Evolutionary conservation across 2,329 filamentous ascomycete genomes (phyloP).

Genomic region (Botrytis fragariae): DNA sequence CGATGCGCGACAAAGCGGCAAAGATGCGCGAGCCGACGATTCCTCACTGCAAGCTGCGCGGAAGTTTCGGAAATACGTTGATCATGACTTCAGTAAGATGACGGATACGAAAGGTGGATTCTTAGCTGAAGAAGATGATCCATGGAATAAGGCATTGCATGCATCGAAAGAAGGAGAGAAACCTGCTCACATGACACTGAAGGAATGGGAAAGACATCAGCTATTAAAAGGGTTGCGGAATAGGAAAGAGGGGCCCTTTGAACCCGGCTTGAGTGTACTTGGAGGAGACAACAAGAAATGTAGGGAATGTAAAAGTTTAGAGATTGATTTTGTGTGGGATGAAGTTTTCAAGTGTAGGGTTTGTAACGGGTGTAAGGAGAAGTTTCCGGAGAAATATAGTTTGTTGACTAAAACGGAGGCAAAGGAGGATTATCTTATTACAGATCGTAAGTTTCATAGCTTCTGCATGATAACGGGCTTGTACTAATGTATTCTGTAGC

Average conservation of each 20-base stretch:
- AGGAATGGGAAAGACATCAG: constrained; percentile 87
- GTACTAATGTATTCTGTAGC: constrained; percentile 48
- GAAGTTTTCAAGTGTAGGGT: constrained; percentile 75
- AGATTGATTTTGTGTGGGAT: constrained; percentile 95
- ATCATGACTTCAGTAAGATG: constrained; percentile 98
- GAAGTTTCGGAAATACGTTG: constrained; percentile 92
- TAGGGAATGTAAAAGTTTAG: constrained; percentile 74
- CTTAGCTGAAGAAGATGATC: constrained; percentile 85
- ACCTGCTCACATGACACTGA: constrained; percentile 82
- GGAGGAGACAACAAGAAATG: constrained; percentile 69
- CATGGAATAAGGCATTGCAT: constrained; percentile 76
- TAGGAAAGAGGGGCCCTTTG: constrained; percentile 77
- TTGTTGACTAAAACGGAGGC: constrained; percentile 96
- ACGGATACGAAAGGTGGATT: constrained; percentile 97
- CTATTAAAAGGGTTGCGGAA: constrained; percentile 69
- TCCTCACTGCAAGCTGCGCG: constrained; percentile 60
- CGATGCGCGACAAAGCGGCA: constrained; percentile 54
- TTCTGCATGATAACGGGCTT: not conserved
- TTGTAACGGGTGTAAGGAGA: constrained; percentile 85
- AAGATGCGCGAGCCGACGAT: constrained; percentile 24
- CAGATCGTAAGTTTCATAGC: constrained; percentile 64
- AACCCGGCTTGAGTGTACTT: constrained; percentile 80
- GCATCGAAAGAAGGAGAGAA: constrained; percentile 57
- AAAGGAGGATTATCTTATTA: constrained; percentile 90
- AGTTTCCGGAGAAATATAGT: constrained; percentile 86